Evolutionary conservation across 202 grass and related monocot genomes (phyloP).

Genomic region (Panicum virgatum): DNA sequence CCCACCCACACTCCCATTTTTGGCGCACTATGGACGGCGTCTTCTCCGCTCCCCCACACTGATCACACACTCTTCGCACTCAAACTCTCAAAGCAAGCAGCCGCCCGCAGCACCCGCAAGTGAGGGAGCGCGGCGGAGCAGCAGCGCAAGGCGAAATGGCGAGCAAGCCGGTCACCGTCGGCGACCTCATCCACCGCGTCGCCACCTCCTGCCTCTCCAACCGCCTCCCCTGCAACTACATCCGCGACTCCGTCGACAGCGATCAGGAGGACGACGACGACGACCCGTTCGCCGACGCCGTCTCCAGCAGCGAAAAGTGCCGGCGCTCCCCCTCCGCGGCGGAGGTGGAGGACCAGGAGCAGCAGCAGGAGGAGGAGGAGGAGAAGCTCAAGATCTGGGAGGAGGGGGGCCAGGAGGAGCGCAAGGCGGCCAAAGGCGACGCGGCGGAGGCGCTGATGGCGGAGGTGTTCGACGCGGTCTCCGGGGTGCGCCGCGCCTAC

Average conservation of each 20-base stretch:
- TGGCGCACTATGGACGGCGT: slow-evolving; percentile 8
- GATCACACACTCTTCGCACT: background rate
- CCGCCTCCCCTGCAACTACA: slow-evolving; percentile 56
- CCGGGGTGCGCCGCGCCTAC: slow-evolving; percentile 74
- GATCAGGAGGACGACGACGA: slow-evolving; percentile 62
- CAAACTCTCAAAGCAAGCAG: background rate
- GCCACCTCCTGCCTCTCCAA: slow-evolving; percentile 87
- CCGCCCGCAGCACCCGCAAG: background rate
- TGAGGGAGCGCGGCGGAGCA: no score
- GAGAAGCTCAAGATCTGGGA: slow-evolving; percentile 70
- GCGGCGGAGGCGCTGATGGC: slow-evolving; percentile 68
- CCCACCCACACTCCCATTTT: slow-evolving; percentile 5
- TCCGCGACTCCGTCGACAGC: slow-evolving; percentile 45
- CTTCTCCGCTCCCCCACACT: background rate
- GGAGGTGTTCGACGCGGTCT: slow-evolving; percentile 88
- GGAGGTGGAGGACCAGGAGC: background rate
- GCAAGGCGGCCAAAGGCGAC: slow-evolving; percentile 25
- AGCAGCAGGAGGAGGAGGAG: slow-evolving; percentile 28
- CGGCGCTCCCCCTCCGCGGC: background rate
- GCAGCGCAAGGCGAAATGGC: slow-evolving; percentile 38
- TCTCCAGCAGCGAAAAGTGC: slow-evolving; percentile 38
- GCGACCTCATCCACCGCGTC: slow-evolving; percentile 91
- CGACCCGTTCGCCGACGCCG: slow-evolving; percentile 50
- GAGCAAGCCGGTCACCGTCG: slow-evolving; percentile 61
- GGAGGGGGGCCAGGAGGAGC: slow-evolving; percentile 28